A percentile compares a stretch with the other conserved stretches of the same genome.
Conservation (phyloP, 2,329 filamentous ascomycete genomes). For the Hirsutella thompsonii region DNA sequence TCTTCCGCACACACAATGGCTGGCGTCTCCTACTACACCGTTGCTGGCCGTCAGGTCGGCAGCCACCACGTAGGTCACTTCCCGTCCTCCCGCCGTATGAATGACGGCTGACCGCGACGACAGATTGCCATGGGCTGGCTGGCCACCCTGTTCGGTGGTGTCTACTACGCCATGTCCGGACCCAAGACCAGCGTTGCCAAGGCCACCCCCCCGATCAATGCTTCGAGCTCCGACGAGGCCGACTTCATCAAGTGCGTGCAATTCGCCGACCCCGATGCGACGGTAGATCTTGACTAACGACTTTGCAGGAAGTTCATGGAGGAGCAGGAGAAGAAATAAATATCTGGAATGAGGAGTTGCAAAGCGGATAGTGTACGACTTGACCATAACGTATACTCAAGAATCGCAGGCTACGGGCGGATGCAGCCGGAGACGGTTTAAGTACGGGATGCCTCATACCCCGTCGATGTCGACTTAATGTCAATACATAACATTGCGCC, state of each 20-base stretch:
- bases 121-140: conserved; percentile 47
- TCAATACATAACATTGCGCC: no score
- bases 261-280: conserved; percentile 6
- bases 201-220: conserved; percentile 46
- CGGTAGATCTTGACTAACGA: conserved; percentile 11
- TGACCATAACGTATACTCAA: no score
- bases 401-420: no score
- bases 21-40: conserved; percentile 32
- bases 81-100: background rate
- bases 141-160: conserved; percentile 34
- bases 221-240: conserved; percentile 47
- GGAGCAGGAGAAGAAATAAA: conserved; percentile 26
- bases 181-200: conserved; percentile 29
- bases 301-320: conserved; percentile 24
- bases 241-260: conserved; percentile 50
- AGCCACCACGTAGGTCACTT: conserved; percentile 44
- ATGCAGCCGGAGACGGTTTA: no score
- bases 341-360: background rate
- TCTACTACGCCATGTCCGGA: conserved; percentile 30
- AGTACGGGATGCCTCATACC: no score
- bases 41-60: conserved; percentile 46
- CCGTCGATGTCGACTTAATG: no score
- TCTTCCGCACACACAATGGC: conserved; percentile 17
- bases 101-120: conserved; percentile 1
- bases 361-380: background rate